These are phyloP conservation scores for Gastrolobium bilobum DNA, from an alignment of 306 rosid species.

Conservation along the genomic window DNA sequence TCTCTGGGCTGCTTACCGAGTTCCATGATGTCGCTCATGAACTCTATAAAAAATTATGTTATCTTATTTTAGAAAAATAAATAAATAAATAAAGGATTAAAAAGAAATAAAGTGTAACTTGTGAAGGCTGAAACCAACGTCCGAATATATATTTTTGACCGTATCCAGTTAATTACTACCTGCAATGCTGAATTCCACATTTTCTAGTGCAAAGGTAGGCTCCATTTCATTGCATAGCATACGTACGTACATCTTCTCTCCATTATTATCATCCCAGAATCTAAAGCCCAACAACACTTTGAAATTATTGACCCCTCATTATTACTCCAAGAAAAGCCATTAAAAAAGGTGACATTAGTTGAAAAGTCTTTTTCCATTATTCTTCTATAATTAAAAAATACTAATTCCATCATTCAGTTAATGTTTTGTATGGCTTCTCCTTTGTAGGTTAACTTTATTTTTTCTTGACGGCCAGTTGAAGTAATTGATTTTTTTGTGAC, in stretches of 20 bases:
- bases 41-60: too few species aligned
- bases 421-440: neutral
- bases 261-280: constrained; percentile 31
- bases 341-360: constrained; percentile 1
- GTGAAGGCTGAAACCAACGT: too few species aligned
- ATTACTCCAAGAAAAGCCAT: neutral
- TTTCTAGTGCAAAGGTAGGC: neutral
- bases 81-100: too few species aligned
- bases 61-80: too few species aligned
- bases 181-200: neutral
- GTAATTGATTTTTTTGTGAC: constrained; percentile 34
- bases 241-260: neutral
- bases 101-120: too few species aligned
- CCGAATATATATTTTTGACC: neutral
- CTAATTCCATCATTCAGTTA: neutral
- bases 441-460: neutral
- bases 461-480: neutral
- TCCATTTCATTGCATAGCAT: neutral
- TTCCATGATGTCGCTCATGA: too few species aligned
- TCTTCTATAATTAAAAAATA: neutral
- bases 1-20: too few species aligned
- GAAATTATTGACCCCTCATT: constrained; percentile 37
- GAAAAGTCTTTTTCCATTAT: constrained; percentile 29
- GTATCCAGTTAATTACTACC: neutral
- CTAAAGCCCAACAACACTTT: neutral